phyloP scores from a whole-genome alignment of 2,329 filamentous ascomycete species.

The Trichoderma pleuroti region DNA sequence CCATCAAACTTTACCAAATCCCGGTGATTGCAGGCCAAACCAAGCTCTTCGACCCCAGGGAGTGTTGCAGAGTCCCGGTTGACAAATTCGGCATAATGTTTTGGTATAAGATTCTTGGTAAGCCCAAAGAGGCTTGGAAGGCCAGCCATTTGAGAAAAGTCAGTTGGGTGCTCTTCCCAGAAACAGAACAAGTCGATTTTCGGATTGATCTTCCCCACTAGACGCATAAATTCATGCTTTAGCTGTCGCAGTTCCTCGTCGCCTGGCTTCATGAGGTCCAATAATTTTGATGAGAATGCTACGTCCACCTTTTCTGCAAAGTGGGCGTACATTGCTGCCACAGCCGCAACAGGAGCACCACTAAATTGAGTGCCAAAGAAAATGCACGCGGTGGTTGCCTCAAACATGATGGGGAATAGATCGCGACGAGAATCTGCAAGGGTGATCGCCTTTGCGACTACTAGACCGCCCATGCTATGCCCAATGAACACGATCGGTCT shows the following conservation, averaged over 20 bases:
- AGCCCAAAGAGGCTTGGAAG: conserved; percentile 28
- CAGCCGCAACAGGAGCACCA: conserved; percentile 36
- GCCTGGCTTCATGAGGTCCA: conserved; percentile 40
- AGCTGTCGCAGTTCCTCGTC: conserved; percentile 38
- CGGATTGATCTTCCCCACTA: conserved; percentile 33
- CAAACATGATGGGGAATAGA: conserved; percentile 38
- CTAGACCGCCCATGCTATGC: conserved; percentile 44
- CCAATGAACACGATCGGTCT: conserved; percentile 41
- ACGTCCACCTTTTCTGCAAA: conserved; percentile 33
- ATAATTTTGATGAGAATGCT: conserved; percentile 35
- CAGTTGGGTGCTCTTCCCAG: conserved; percentile 39
- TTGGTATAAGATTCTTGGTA: conserved; percentile 27
- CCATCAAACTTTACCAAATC: conserved; percentile 42
- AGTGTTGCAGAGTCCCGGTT: conserved; percentile 39
- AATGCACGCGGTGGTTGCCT: conserved; percentile 37
- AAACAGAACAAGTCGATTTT: conserved; percentile 39
- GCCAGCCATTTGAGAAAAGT: conserved; percentile 36
- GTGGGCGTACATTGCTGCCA: conserved; percentile 37
- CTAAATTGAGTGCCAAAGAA: conserved; percentile 43
- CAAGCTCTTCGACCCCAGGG: conserved; percentile 33
- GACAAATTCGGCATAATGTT: conserved; percentile 38
- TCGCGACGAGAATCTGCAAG: conserved; percentile 36
- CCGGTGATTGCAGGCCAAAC: conserved; percentile 37
- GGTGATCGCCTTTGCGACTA: conserved; percentile 38
- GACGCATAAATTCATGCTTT: conserved; percentile 38